These are phyloP conservation scores for Babesia caballi DNA, from an alignment of 169 alveolate genomes.

Conservation along the genomic window DNA sequence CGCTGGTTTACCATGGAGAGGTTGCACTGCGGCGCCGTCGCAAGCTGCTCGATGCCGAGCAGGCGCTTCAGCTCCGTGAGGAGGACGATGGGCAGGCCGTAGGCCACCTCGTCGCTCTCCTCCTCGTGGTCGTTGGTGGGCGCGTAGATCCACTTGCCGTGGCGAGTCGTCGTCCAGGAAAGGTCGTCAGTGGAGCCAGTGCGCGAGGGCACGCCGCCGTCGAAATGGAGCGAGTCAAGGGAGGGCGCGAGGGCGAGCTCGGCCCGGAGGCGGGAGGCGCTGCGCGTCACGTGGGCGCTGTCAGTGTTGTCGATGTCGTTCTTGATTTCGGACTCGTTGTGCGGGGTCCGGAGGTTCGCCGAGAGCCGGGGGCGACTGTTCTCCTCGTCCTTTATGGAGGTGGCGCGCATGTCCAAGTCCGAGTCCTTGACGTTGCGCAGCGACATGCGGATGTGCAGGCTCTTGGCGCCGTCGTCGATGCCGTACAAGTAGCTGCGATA, in stretches of 20 bases:
- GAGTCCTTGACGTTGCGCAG: constrained; percentile 33
- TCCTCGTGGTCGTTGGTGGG: background rate
- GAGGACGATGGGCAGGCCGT: constrained; percentile 9
- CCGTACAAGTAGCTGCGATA: constrained; percentile 60
- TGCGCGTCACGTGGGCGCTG: background rate
- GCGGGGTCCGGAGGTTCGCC: background rate
- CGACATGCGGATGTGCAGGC: constrained; percentile 16
- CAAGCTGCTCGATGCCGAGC: background rate
- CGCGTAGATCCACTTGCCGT: constrained; percentile 24
- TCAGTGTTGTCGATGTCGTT: background rate
- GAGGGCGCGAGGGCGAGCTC: background rate
- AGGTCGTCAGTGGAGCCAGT: background rate
- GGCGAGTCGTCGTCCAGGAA: background rate
- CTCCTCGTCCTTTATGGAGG: background rate
- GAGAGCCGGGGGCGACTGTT: background rate
- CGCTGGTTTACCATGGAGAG: constrained; percentile 16
- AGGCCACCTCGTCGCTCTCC: background rate
- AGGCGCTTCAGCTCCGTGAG: constrained; percentile 14
- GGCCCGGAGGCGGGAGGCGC: background rate
- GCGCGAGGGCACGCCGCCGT: constrained; percentile 21
- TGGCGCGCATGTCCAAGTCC: constrained; percentile 28
- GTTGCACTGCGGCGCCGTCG: constrained; percentile 6
- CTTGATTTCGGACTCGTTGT: background rate
- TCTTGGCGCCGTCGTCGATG: constrained; percentile 23
- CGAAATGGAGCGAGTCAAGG: constrained; percentile 3